Conservation (phyloP, 2,329 filamentous ascomycete species). For the Aspergillus amoenus region DNA sequence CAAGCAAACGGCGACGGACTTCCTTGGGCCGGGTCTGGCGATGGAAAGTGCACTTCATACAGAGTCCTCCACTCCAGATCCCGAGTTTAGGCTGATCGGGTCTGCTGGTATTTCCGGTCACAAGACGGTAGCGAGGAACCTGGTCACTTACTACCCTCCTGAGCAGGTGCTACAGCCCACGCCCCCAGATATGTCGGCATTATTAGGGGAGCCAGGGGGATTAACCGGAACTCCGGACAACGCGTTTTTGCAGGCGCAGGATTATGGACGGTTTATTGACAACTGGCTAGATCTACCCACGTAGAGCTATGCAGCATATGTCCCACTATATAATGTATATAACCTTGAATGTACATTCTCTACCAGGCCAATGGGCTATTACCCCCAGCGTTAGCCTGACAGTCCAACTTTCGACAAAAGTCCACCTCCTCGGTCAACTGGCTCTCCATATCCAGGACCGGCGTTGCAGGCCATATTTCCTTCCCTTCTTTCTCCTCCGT, state of each 20-base stretch:
- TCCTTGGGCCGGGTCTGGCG: constrained; percentile 1
- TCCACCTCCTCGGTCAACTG: background rate
- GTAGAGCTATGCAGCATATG: background rate
- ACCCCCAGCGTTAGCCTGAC: background rate
- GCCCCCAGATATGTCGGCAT: constrained; percentile 1
- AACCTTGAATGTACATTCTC: background rate
- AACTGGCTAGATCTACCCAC: constrained; percentile 8
- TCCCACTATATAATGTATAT: too few species aligned
- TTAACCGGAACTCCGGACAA: background rate
- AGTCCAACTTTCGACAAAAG: background rate
- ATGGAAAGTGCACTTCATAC: background rate
- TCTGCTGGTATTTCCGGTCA: constrained; percentile 9
- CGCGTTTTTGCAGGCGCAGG: too few species aligned
- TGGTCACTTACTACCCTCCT: constrained; percentile 9
- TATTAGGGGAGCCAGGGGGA: constrained; percentile 1
- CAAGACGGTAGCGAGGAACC: constrained; percentile 4
- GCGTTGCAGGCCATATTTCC: constrained; percentile 54
- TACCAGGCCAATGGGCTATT: background rate
- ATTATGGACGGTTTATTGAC: constrained; percentile 8
- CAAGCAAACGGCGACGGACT: background rate
- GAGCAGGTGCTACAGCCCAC: constrained; percentile 6
- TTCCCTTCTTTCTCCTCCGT: constrained; percentile 46
- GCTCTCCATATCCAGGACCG: background rate
- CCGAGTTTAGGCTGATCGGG: constrained; percentile 6
- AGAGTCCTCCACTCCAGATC: background rate